Base-by-base conservation (phyloP, 768 basidiomycete species). In the Mycena amicta region DNA sequence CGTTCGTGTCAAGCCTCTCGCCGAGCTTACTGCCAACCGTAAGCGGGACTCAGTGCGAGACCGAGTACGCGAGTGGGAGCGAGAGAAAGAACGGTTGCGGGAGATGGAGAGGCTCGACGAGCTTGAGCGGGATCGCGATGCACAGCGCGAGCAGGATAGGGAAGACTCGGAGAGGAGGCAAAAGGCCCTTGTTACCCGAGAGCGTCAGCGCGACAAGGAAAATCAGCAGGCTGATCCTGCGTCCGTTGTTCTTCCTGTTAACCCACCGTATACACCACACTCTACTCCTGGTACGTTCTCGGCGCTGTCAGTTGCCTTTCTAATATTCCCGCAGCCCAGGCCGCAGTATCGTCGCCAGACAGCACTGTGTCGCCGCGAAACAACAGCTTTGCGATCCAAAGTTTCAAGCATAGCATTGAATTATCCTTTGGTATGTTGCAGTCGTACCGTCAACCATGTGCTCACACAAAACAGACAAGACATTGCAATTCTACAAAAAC, bases 21-120 rank as follows among this genome's bases (percentile, higher is more conserved):
- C 67, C 11, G 79, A 82, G 53, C 63, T 80, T 26, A 80, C 78
- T 4, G 65, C 74, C 27, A 71, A 65, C 62, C 55, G 65, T 28
- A 77, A 76, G 47, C 80, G 79, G 52, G 82, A 81, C 45, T 76
- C 72, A 53, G 81, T 81, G 18, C 80, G 79, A 56, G 83, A 89
- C 57, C 78, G 90, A 12, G 86, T 91, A 63, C 78, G 78, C 62
- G 89, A 90, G 64, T 92, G 90, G 89, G 89, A 92, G 68, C 75
- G 84, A 40, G 89, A 90, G 70, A 80, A 82, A 31, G 80, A 86
- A 71, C 75, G 88, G 58, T 71, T 90, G 67, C 79, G 89, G 64
- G 88, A 90, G 77, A 86, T 89, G 78, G 80, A 80, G 59, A 75
- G 77, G 57, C 58, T 88, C 66, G 79, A 85, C 67, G 88, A 90